Conservation (phyloP, 208 protist genomes). For the Naegleria fowleri region DNA sequence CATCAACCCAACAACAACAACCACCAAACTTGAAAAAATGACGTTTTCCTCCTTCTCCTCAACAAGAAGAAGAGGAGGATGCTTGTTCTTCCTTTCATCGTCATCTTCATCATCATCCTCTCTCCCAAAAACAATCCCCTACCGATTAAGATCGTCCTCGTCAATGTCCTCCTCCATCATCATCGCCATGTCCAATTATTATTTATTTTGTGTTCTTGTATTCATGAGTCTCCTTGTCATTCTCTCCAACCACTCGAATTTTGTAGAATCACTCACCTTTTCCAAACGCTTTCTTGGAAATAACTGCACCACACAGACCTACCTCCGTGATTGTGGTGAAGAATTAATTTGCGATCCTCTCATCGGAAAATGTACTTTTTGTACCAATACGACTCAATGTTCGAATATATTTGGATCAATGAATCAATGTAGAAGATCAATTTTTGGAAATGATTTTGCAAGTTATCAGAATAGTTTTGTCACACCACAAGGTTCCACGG, state of each 20-base stretch:
- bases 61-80: too few species aligned
- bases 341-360: neutral
- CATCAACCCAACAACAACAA: too few species aligned
- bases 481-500: too few species aligned
- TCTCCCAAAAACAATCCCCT: too few species aligned
- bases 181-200: neutral
- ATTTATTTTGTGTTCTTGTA: too few species aligned
- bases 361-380: neutral
- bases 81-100: too few species aligned
- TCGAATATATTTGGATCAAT: neutral
- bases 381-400: neutral
- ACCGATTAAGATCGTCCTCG: too few species aligned
- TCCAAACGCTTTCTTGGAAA: neutral
- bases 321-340: neutral
- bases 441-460: neutral
- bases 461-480: neutral
- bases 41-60: too few species aligned
- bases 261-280: neutral
- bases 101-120: too few species aligned
- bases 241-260: neutral
- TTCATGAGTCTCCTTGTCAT: neutral
- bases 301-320: neutral
- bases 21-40: too few species aligned
- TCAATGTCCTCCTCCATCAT: neutral
- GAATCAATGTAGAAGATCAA: neutral